phyloP scores from a whole-genome alignment of 495 filamentous ascomycete species.

The Cercophora scortea region DNA sequence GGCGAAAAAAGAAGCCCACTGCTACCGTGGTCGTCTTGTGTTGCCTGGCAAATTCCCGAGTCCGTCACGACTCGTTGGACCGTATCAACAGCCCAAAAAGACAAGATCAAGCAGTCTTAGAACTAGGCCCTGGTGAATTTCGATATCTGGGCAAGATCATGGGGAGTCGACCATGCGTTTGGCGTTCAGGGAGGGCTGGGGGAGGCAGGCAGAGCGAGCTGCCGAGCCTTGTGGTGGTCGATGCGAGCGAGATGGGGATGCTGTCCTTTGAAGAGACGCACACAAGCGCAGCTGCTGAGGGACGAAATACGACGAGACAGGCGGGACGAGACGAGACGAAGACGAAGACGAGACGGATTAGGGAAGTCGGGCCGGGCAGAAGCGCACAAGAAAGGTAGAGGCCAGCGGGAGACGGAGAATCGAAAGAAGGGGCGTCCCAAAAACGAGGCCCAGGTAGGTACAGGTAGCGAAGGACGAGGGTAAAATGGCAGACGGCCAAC shows the following conservation, averaged over 20 bases:
- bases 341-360: constrained; percentile 4
- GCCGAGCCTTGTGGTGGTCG: too few relatives aligned
- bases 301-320: not conserved
- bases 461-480: not conserved
- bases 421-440: constrained; percentile 20
- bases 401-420: constrained; percentile 10
- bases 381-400: constrained; percentile 7
- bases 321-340: constrained; percentile 1
- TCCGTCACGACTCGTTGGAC: constrained; percentile 17
- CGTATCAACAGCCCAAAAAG: not conserved
- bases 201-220: constrained; percentile 11
- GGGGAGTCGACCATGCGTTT: too few relatives aligned
- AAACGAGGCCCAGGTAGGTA: constrained; percentile 6
- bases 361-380: constrained; percentile 5
- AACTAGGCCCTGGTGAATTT: too few relatives aligned
- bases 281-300: not conserved
- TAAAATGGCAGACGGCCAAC: too few relatives aligned
- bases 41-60: constrained; percentile 13
- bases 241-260: not conserved
- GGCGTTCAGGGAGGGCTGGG: constrained; percentile 6
- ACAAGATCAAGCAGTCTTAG: too few relatives aligned
- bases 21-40: constrained; percentile 37
- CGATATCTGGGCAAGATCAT: too few relatives aligned
- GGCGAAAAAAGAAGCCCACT: constrained; percentile 38
- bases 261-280: not conserved